Evolutionary conservation across 163 green algal species (phyloP), one percentile per base, ranked within the genome.

Genomic region (Volvox carteri): DNA sequence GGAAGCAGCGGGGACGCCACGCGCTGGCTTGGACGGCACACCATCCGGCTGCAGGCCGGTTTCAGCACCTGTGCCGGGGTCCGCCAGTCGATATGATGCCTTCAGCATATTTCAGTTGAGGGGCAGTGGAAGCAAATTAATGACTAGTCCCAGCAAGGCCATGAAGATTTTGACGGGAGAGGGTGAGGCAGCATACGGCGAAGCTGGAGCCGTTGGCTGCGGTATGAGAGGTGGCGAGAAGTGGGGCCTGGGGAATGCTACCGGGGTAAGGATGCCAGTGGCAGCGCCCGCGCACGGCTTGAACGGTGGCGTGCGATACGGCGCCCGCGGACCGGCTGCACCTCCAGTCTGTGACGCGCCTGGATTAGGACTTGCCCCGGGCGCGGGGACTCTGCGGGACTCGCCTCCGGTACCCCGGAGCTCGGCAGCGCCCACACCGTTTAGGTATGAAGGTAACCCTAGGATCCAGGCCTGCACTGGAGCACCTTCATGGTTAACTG

Each of bases 61-160:
- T 35, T 78, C 70, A 56, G 37, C 37, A 52, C 18, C 70, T 37
- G 70, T 8, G 37, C 16, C 39, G 14, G 70, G 70, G 37, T 37
- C 41, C 23, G 41, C 44, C 39, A 58, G 3, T 21, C 42, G 23
- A 39, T 80, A 67, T 33, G 73, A 52, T 35, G 12, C 2, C 28
- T 62, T 68, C 46, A 60, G 60, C n/a, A 50, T 58, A 1, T 46
- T 28, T 18, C 58, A 78, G 25, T 19, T 86, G 41, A 62, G 46
- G 2, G 80, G 80, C 62, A 79, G 80, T 37, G 46, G 65, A 68
- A 79, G 80, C 65, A 79, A 79, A 65, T 44, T 87, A 19, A 87
- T 87, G 81, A 87, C 81, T 42, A 87, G 81, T 65, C 81, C 81
- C 19, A 72, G 65, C 46, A 87, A 87, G 67, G 81, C 81, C 16